Conservation (phyloP, 345 rosid genomes). For the Iberis pinnata region DNA sequence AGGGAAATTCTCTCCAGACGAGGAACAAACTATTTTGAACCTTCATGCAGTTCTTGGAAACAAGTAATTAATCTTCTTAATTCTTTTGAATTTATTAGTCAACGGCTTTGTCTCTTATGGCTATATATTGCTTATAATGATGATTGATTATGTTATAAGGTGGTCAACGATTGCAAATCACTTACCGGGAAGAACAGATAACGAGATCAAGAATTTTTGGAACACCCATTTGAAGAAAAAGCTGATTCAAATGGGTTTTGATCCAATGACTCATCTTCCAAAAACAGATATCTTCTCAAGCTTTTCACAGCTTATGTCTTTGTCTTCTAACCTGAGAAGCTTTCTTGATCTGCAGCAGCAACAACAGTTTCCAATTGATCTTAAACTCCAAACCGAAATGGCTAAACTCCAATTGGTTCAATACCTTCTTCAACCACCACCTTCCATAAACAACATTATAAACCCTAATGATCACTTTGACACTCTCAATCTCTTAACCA, state of each 20-base stretch:
- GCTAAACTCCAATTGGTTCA: slow-evolving; percentile 23
- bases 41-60: slow-evolving; percentile 74
- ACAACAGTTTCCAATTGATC: slow-evolving; percentile 17
- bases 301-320: slow-evolving; percentile 32
- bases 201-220: slow-evolving; percentile 78
- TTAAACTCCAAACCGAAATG: slow-evolving; percentile 26
- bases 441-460: slow-evolving; percentile 11
- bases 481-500: slow-evolving; percentile 21
- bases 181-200: slow-evolving; percentile 75
- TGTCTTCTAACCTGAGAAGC: slow-evolving; percentile 24
- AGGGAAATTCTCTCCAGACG: slow-evolving; percentile 68
- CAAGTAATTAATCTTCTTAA: slow-evolving; percentile 36
- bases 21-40: slow-evolving; percentile 64
- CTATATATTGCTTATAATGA: no score
- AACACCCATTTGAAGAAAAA: slow-evolving; percentile 77
- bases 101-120: no score
- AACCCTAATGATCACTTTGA: slow-evolving; percentile 23
- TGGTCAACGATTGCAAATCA: slow-evolving; percentile 74
- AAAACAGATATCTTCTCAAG: slow-evolving; percentile 39
- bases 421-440: slow-evolving; percentile 28
- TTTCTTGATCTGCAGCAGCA: slow-evolving; percentile 27
- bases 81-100: background rate
- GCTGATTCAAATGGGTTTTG: slow-evolving; percentile 77
- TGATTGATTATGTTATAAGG: slow-evolving; percentile 24
- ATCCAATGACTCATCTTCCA: slow-evolving; percentile 71